Conservation (phyloP, 306 rosid genomes). For the Geum urbanum region DNA sequence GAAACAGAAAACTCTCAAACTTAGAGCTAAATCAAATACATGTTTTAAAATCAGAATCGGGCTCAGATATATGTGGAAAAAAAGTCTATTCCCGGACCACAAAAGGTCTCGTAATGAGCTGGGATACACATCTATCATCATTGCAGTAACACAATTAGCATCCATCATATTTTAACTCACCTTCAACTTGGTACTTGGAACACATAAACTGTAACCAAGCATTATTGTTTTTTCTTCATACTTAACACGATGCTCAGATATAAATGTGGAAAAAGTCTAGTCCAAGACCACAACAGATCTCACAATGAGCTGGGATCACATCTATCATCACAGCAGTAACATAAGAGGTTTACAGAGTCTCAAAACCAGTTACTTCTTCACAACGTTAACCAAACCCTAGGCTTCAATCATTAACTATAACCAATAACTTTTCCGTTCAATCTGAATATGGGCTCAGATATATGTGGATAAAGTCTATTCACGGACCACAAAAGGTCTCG, state of each 20-base stretch:
- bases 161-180: too few species aligned
- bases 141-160: not conserved
- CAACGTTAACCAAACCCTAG: not conserved
- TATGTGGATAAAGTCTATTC: constrained; percentile 31
- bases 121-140: constrained; percentile 19
- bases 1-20: not conserved
- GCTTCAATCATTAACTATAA: not conserved
- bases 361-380: not conserved
- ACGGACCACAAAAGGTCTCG: constrained; percentile 44
- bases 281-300: constrained; percentile 12
- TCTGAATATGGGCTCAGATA: constrained; percentile 31
- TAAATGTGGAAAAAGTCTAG: not conserved
- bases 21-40: not conserved
- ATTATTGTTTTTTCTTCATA: not conserved
- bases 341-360: not conserved
- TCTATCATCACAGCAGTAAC: not conserved
- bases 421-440: not conserved
- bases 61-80: constrained; percentile 18
- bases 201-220: not conserved
- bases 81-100: constrained; percentile 12
- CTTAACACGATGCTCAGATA: not conserved
- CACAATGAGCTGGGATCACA: constrained; percentile 17
- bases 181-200: not conserved
- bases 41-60: not conserved
- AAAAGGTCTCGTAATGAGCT: constrained; percentile 28